Percentiles rank a stretch among this genome's conserved stretches.
Conservation (phyloP, 371 early-diverging fungal species). For the Mucor piriformis region DNA sequence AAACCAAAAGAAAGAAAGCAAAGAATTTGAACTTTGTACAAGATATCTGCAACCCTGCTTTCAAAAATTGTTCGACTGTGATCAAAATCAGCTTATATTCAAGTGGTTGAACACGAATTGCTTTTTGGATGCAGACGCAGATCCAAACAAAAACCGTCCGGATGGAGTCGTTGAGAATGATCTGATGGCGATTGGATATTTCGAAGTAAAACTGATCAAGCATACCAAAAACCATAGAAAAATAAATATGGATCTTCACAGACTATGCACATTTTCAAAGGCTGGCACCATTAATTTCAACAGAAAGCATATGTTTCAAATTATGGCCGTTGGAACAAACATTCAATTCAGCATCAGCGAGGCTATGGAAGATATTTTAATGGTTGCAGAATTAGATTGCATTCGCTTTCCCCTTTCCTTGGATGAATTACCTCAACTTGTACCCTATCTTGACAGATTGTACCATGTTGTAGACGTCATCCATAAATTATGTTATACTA, state of each 20-base stretch:
- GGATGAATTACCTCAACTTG: conserved; percentile 22
- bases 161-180: conserved; percentile 13
- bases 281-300: conserved; percentile 6
- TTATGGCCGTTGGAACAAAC: conserved; percentile 20
- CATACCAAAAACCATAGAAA: conserved; percentile 8
- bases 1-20: conserved; percentile 13
- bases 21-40: conserved; percentile 13
- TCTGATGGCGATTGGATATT: conserved; percentile 6
- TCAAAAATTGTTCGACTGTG: conserved; percentile 9
- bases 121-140: conserved; percentile 9
- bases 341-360: conserved; percentile 19
- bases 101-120: conserved; percentile 16
- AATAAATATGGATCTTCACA: conserved; percentile 12
- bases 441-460: conserved; percentile 15
- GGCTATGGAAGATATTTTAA: conserved; percentile 9
- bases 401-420: conserved; percentile 15
- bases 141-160: conserved; percentile 14
- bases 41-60: conserved; percentile 9
- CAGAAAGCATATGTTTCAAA: conserved; percentile 16
- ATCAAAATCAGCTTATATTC: conserved; percentile 7
- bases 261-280: conserved; percentile 9
- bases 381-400: conserved; percentile 19
- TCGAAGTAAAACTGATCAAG: conserved; percentile 12
- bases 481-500: conserved; percentile 7
- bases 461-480: conserved; percentile 18